These are phyloP conservation scores for Zalaria obscura DNA, from an alignment of 2,329 filamentous ascomycete genomes.

Conservation along the genomic window DNA sequence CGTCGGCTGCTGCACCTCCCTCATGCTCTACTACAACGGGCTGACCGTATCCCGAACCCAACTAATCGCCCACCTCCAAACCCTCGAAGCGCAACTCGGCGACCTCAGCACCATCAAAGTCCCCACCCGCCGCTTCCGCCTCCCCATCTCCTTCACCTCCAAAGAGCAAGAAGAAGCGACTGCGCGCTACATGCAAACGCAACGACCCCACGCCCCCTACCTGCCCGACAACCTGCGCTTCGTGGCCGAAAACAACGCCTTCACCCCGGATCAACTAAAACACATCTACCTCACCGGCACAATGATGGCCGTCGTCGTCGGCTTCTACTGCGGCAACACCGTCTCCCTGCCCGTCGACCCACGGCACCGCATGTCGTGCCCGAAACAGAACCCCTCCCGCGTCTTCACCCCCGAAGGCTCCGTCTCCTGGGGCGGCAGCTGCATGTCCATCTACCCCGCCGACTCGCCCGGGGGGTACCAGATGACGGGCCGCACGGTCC, in stretches of 20 bases:
- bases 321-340: conserved; percentile 41
- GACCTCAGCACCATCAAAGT: conserved; percentile 26
- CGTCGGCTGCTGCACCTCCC: conserved; percentile 34
- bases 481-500: conserved; percentile 36
- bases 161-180: conserved; percentile 36
- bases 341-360: conserved; percentile 40
- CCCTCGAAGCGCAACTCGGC: conserved; percentile 26
- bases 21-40: conserved; percentile 29
- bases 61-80: conserved; percentile 23
- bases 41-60: conserved; percentile 19
- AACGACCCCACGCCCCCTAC: conserved; percentile 46
- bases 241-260: conserved; percentile 39
- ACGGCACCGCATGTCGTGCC: conserved; percentile 37
- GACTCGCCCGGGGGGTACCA: conserved; percentile 44
- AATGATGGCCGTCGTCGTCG: conserved; percentile 39
- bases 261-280: conserved; percentile 33
- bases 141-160: conserved; percentile 29
- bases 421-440: conserved; percentile 41
- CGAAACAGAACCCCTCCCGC: conserved; percentile 43
- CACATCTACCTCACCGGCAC: conserved; percentile 36
- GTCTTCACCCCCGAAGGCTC: conserved; percentile 44
- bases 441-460: conserved; percentile 41
- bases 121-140: conserved; percentile 26
- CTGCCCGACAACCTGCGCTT: conserved; percentile 49
- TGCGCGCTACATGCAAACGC: conserved; percentile 46